Base-by-base conservation (phyloP, 2,329 filamentous ascomycete species). In the Bretziella fagacearum region DNA sequence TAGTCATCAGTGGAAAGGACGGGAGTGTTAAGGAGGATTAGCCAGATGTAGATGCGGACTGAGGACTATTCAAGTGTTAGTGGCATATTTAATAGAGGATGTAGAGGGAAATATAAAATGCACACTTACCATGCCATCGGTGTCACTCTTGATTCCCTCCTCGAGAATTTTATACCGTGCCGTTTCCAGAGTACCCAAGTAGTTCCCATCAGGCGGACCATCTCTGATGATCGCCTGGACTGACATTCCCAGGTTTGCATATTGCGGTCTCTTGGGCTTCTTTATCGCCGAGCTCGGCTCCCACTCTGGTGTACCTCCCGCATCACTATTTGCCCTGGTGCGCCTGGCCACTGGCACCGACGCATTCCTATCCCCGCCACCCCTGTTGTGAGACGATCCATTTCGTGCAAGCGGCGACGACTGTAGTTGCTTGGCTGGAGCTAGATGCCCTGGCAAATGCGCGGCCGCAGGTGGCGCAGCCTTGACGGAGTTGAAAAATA, bases 1-100 rank as follows among this genome's bases (percentile, higher is more conserved):
- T 98, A 98, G 52, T 81, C 73, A 56, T 94, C 84, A 50, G 91
- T 94, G 37, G 79, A 73, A 53, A 95, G 68, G 36, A 93, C 77
- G 5, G 85, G 79, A 26, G 87, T 80, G 58, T 94, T 84, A 55
- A 98, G 80, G 10, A 98, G 75, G 55, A 94, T 84, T 33, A 96
- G 74, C 91, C 91, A 98, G 54, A 93, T 77, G 62, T 98, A 96
- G 60, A 96, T 93, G 57, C 91, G 81, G 52, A 91, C 69, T 39
- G 86, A 81, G 17, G 91, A 98, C 89, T 94, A 22, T 26, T 29
- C 6, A 6, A 15, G 10, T n/a, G 26, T 43, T 30, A 43, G 40
- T 18, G 13, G 3, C n/a, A 15, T 43, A 17, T 10, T 18, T 18
- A 15, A 17, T 15, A 36, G 11, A 17, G 18, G 18, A 23, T 20